Evolutionary conservation across 768 basidiomycete genomes (phyloP), one percentile per base, ranked within the genome.

Genomic region (Xerocomellus intermedius): DNA sequence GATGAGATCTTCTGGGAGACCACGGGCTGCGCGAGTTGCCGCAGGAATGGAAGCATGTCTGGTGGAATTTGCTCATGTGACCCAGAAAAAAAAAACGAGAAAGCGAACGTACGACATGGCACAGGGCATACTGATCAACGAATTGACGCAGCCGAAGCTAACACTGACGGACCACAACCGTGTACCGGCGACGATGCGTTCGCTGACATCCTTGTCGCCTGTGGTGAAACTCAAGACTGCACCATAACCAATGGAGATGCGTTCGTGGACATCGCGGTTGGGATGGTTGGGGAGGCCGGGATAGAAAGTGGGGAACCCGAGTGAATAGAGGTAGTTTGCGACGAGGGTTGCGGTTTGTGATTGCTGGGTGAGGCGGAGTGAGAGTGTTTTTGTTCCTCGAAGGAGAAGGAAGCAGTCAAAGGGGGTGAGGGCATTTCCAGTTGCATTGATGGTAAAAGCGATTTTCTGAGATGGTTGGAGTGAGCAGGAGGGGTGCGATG

Each of bases 111-210:
- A 98, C 96, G 94, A 97, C 97, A 99, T 98, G 64, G 93, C 85
- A 70, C 97, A 98, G 36, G 97, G 97, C 96, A 99, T 98, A 60
- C 91, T 94, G 74, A 98, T 98, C 70, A 99, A 71, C 66, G 91
- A 94, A 76, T 99, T 99, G 57, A 99, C 95, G 61, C 91, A 94
- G 32, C 97, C 97, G 66, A 99, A 99, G 69, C 92, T 94, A 64
- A 99, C 97, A 58, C 89, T 93, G 66, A 99, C 98, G 19, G 95
- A 92, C 95, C 96, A 99, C 26, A 99, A 76, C 50, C 94, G 81
- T 16, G 97, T 91, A 1, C 87, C 90, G 6, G 89, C 96, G 9
- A 99, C 94, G 56, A 98, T 89, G 48, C 86, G 82, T 73, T 98
- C 94, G 68, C 92, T 95, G 55, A 98, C 68, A 46, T 80, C 85